phyloP scores from a whole-genome alignment of 2,329 filamentous ascomycete species.

The Calonectria fujianensis region DNA sequence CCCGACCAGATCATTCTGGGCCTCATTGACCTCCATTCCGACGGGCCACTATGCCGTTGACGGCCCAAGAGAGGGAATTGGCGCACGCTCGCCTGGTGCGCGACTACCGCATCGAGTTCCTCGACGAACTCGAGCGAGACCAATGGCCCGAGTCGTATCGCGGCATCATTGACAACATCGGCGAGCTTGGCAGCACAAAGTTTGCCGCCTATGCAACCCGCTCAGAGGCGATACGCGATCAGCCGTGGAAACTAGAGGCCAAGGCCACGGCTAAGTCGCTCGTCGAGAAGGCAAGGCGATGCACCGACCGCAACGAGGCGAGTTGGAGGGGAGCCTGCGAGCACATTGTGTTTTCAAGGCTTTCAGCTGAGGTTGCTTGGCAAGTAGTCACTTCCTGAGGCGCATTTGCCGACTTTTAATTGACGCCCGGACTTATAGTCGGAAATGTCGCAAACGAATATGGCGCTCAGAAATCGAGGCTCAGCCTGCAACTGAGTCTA shows the following conservation, averaged over 20 bases:
- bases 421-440: neutral
- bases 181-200: conserved; percentile 3
- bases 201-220: conserved; percentile 13
- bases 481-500: neutral
- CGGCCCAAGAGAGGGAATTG: conserved; percentile 13
- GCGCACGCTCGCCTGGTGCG: neutral
- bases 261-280: conserved; percentile 12
- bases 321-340: conserved; percentile 22
- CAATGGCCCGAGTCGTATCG: conserved; percentile 9
- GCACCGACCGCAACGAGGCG: conserved; percentile 14
- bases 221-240: neutral
- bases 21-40: too few relatives aligned
- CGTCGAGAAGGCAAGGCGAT: conserved; percentile 1
- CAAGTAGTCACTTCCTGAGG: neutral
- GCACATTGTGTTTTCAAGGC: conserved; percentile 6
- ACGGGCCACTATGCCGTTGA: neutral
- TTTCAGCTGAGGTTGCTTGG: conserved; percentile 16
- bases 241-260: conserved; percentile 6
- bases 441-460: conserved; percentile 17
- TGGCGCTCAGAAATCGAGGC: conserved; percentile 17
- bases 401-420: neutral
- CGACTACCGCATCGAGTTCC: conserved; percentile 21
- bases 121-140: conserved; percentile 11
- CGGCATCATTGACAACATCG: conserved; percentile 1
- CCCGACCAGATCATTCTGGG: neutral